Evolutionary conservation across 2,329 filamentous ascomycete species (phyloP), one percentile per base, ranked within the genome.

Genomic region (Ophiocordyceps camponoti-floridani): DNA sequence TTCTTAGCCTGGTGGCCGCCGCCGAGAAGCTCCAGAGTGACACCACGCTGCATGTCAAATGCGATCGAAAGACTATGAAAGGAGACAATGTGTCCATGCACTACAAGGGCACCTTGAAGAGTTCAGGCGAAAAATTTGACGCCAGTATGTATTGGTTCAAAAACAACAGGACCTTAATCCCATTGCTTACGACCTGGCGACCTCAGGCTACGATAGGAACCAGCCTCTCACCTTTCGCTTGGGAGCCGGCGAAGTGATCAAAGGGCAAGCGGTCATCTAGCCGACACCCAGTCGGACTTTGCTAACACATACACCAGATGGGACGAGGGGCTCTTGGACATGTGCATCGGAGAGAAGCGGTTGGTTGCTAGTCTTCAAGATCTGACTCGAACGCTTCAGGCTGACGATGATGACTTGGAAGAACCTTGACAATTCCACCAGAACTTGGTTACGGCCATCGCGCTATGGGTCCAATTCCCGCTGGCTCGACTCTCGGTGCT

Each of bases 271-370:
- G 11, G 19, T 16, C 30, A 9, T 12, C 14, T 4, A n/a, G 11
- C 14, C 11, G 3, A n/a, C 14, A 30, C 13, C 6, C n/a, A 5
- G 30, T 26, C 9, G 8, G 9, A 16, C 19, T 28, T 6, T 4
- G 27, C 43, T 44, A 26, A 44, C 37, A 11, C 4, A 9, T 3
- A 10, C 7, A 43, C 23, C 43, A 84, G 80, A 58, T 95, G 88
- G 89, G 89, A 96, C 55, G 65, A 93, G 59, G 89, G 89, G 43
- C 73, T 96, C 37, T 55, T 91, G 45, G 84, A 84, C 57, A 95
- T 96, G 88, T 96, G 91, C 65, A 82, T 93, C 54, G 89, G 91
- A 49, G 89, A 96, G 71, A 89, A 88, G 71, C 76, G 73, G 71
- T 69, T 54, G 64, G 62, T 53, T 33, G 16, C 35, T 12, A 14